Evolutionary conservation across 306 rosid species (phyloP).

Genomic region (Alnus glutinosa): DNA sequence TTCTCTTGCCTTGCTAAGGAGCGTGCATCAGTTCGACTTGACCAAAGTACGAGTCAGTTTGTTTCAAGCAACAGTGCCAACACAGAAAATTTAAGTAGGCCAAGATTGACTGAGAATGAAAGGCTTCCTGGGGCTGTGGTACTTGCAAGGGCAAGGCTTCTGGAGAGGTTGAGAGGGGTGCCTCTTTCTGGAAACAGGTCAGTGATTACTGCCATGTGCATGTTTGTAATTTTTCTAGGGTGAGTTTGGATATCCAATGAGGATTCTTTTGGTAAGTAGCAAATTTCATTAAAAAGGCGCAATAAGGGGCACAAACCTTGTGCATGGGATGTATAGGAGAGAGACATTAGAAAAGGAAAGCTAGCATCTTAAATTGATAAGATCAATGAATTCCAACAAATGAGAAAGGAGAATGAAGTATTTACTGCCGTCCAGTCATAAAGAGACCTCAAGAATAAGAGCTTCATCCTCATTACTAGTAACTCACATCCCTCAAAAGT

Average conservation of each 20-base stretch:
- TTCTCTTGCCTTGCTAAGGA: constrained; percentile 44
- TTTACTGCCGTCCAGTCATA: background rate
- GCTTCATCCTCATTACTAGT: background rate
- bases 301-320: background rate
- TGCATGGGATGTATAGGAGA: background rate
- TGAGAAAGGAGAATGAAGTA: background rate
- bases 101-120: constrained; percentile 40
- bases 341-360: background rate
- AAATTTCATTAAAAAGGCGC: background rate
- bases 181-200: constrained; percentile 62
- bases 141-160: constrained; percentile 82
- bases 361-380: background rate
- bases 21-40: constrained; percentile 43
- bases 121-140: constrained; percentile 78
- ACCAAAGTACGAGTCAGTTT: constrained; percentile 33
- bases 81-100: constrained; percentile 37
- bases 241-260: background rate
- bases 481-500: background rate
- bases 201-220: constrained; percentile 17
- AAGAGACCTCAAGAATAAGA: background rate
- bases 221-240: constrained; percentile 2
- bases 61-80: constrained; percentile 35
- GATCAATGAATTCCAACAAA: background rate
- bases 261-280: background rate
- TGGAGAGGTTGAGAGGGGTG: constrained; percentile 81